Base-by-base conservation (phyloP, 1,139 yeast genomes). In the Kluyveromyces sp. region DNA sequence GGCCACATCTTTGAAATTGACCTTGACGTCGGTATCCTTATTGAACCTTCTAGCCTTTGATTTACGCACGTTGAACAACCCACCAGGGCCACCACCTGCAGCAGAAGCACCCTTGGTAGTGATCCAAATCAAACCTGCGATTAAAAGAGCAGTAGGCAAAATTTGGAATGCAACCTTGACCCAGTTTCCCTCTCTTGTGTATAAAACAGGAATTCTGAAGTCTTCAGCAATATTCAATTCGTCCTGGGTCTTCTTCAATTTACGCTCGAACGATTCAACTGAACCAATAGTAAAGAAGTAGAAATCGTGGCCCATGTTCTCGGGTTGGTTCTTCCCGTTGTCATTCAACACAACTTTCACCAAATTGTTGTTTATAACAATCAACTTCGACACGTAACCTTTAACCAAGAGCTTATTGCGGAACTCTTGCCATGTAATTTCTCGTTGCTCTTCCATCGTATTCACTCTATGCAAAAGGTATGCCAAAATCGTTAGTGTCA, bases 1-100 rank as follows among this genome's bases (percentile, higher is more conserved):
- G 1, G 94, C 94, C 47, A 84, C 92, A 61, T 83, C 92, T 53
- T 80, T 79, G 58, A 84, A 84, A 57, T 79, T 81, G 42, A 83
- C 77, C 58, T 82, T 81, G 2, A 82, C 83, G 47, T 80, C 84
- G 3, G 81, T 78, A 54, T 83, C 89, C 51, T 79, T 81, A 59
- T 83, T 82, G 62, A 83, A 83, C 49, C 77, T 69, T 58, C 80
- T 81, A 1, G 89, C 89, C 56, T 81, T 82, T 6, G 83, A 78
- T 60, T 80, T 79, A 28, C 85, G 83, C 51, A 80, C 76, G 46
- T 77, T 77, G 61, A 80, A 79, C 31, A 80, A 70, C 3, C 85
- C 85, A 15, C 81, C 81, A 31, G 78, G 69, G 27, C 77, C 75
- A 3, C 74, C 77, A 31, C 73, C 72, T 29, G 68, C 71, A 27